phyloP scores from a whole-genome alignment of 2,329 filamentous ascomycete genomes.

The Alternaria sp. region DNA sequence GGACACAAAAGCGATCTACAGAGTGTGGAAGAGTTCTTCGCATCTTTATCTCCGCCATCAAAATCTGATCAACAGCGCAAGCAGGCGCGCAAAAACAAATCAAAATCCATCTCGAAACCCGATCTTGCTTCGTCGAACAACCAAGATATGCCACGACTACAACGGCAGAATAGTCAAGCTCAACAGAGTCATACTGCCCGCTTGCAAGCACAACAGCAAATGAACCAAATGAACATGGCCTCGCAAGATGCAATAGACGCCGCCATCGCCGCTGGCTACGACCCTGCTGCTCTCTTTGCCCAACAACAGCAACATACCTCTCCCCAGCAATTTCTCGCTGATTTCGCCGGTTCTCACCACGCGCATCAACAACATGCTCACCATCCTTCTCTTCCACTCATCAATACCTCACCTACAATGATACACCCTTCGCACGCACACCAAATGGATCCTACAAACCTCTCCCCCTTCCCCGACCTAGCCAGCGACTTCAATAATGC shows the following conservation, averaged over 20 bases:
- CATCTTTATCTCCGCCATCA: slow-evolving; percentile 73
- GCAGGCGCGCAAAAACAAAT: slow-evolving; percentile 58
- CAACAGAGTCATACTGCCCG: slow-evolving; percentile 37
- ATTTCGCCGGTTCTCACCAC: slow-evolving; percentile 53
- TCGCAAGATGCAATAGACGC: slow-evolving; percentile 41
- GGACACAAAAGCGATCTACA: slow-evolving; percentile 90
- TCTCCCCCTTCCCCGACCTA: slow-evolving; percentile 46
- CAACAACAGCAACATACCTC: slow-evolving; percentile 32
- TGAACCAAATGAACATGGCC: slow-evolving; percentile 41
- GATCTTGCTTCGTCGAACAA: slow-evolving; percentile 33
- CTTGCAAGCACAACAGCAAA: slow-evolving; percentile 41
- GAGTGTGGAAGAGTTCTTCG: slow-evolving; percentile 94
- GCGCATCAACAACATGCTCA: slow-evolving; percentile 48
- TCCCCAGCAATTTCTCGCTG: slow-evolving; percentile 53
- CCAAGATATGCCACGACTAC: slow-evolving; percentile 33
- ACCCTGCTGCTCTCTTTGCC: slow-evolving; percentile 40
- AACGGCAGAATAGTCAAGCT: slow-evolving; percentile 29
- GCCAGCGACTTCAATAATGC: slow-evolving; percentile 41
- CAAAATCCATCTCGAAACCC: slow-evolving; percentile 43
- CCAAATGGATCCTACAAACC: slow-evolving; percentile 34
- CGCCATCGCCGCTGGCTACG: slow-evolving; percentile 38
- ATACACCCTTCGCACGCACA: slow-evolving; percentile 40
- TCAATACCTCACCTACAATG: slow-evolving; percentile 43
- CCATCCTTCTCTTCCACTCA: slow-evolving; percentile 50
- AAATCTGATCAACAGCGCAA: slow-evolving; percentile 59